Conservation (phyloP, 73 alveolate genomes). For the Tetrahymena thermophila region DNA sequence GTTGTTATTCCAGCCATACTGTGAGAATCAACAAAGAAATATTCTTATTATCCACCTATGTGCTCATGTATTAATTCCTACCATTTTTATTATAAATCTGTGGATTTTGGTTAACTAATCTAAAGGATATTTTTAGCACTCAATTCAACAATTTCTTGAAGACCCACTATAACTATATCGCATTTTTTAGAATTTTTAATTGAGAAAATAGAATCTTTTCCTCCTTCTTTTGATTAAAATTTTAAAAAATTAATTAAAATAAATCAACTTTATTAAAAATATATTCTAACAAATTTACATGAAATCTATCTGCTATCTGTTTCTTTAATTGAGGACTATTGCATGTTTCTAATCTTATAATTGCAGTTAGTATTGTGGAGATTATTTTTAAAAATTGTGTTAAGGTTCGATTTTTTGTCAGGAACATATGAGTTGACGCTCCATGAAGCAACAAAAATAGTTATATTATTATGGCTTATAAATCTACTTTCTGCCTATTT, state of each 20-base stretch:
- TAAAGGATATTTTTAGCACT: conserved; percentile 9
- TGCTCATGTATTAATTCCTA: conserved; percentile 2
- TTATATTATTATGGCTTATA: neutral
- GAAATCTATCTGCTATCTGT: neutral
- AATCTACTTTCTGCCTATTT: neutral
- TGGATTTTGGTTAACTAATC: neutral
- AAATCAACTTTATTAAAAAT: neutral
- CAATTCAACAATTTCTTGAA: conserved; percentile 19
- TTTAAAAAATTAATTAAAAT: neutral
- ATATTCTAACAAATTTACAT: neutral
- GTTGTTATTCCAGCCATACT: conserved; percentile 64
- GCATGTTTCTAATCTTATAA: neutral
- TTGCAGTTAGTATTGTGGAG: neutral
- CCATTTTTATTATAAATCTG: neutral
- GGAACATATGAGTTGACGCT: neutral
- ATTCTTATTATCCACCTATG: conserved; percentile 22
- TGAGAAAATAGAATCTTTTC: neutral
- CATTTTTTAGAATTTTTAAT: neutral
- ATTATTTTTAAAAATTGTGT: neutral
- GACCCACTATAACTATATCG: conserved; percentile 17
- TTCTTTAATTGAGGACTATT: neutral
- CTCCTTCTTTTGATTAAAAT: neutral
- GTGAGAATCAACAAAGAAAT: conserved; percentile 23
- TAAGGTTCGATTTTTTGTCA: neutral
- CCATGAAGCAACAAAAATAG: neutral